Base-by-base conservation (phyloP, 176 grass and related monocot species). In the Bonia amplexicaulis region DNA sequence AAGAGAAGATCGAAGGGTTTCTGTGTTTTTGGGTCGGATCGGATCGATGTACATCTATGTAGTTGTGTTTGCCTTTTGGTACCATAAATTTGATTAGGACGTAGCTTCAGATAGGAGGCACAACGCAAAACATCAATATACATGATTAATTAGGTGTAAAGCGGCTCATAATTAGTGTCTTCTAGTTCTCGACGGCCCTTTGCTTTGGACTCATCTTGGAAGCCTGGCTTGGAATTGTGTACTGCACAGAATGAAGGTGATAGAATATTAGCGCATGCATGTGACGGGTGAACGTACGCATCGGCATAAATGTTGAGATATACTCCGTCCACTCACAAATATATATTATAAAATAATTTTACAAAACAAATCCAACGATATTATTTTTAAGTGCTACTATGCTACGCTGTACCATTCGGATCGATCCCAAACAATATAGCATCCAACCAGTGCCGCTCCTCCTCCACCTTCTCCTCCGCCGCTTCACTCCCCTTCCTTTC, bases 161-260 rank as follows among this genome's bases (percentile, higher is more conserved):
- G 19, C 20, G 47, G 51, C 46, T 62, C 71, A 69, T 87, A 31
- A 83, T 55, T 69, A 62, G 62, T 51, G 69, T 85, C 78, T 88
- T 87, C 78, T 80, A 91, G 85, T 77, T 80, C 66, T 76, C 20
- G 44, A 76, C 84, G 79, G 81, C 76, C 31, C 69, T 75, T 63
- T 9, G 80, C 85, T 80, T 91, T 91, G 89, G 81, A 87, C 81
- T 76, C 81, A 65, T 89, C 76, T 70, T 16, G 45, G 55, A 63
- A 78, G 49, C 60, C 60, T 87, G 48, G 73, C 88, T 73, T 90
- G 74, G 89, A 79, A 59, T 26, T 60, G 68, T 73, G 57, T 39
- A 57, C 40, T 81, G 76, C 76, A 84, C 69, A 87, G 59, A 46
- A 64, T n/a, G 88, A 31, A 22, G 48, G 15, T 35, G 67, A 84